A percentile compares a stretch with the other conserved stretches of the same genome.
phyloP scores from a whole-genome alignment of 345 rosid species.

The Clausena lansium region DNA sequence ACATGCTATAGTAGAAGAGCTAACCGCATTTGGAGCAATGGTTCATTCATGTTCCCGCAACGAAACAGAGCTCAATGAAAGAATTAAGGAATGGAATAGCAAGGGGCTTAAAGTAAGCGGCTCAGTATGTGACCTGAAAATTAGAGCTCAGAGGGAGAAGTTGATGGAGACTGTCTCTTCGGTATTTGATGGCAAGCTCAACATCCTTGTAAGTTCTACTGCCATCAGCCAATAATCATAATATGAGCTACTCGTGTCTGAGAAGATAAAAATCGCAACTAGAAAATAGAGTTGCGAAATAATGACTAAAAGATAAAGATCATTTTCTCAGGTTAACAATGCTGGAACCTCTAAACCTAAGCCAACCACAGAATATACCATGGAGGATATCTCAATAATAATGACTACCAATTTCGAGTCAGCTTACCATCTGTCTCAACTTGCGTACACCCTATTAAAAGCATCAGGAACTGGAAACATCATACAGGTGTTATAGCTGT shows the following conservation, averaged over 20 bases:
- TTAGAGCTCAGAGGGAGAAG: slow-evolving; percentile 2
- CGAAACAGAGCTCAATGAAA: too few species aligned
- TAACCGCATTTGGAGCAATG: too few species aligned
- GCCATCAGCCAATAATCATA: background rate
- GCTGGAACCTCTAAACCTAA: slow-evolving; percentile 36
- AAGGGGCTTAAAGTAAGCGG: too few species aligned
- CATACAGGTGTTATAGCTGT: slow-evolving; percentile 29
- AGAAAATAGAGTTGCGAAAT: too few species aligned
- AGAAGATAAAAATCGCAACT: background rate
- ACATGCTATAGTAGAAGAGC: too few species aligned
- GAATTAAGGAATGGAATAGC: too few species aligned
- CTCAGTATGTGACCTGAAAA: slow-evolving; percentile 5
- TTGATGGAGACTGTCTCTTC: slow-evolving; percentile 19
- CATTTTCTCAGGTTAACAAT: slow-evolving; percentile 40
- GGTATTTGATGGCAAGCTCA: slow-evolving; percentile 16
- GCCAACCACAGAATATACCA: slow-evolving; percentile 23
- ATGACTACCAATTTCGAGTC: slow-evolving; percentile 47
- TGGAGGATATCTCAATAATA: slow-evolving; percentile 27
- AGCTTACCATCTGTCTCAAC: slow-evolving; percentile 43
- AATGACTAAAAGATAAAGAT: too few species aligned
- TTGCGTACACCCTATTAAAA: slow-evolving; percentile 43
- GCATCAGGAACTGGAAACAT: slow-evolving; percentile 43
- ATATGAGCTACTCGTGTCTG: background rate
- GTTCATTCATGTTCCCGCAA: too few species aligned
- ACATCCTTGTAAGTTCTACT: slow-evolving; percentile 26